Percentiles rank a stretch among this genome's conserved stretches.
These are phyloP conservation scores for Calocybe gangraenosa DNA, from an alignment of 768 basidiomycete species.

Conservation along the genomic window DNA sequence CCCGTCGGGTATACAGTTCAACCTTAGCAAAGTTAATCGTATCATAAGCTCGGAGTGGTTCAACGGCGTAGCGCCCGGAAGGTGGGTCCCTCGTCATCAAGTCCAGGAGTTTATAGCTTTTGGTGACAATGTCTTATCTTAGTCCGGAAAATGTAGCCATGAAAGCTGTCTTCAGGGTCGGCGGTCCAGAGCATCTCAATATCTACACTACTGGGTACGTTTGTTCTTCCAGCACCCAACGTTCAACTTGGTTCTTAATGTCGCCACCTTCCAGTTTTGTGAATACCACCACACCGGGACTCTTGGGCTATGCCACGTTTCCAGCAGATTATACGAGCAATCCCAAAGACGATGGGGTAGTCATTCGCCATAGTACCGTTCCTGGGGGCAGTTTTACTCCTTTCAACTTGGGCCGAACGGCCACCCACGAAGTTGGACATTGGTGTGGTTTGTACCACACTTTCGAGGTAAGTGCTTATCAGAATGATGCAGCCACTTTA, in stretches of 20 bases:
- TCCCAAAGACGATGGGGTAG: constrained; percentile 43
- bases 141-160: constrained; percentile 35
- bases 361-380: constrained; percentile 30
- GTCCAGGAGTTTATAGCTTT: background rate
- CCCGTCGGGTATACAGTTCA: constrained; percentile 33
- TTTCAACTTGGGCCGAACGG: constrained; percentile 41
- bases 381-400: constrained; percentile 35
- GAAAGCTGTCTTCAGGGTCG: constrained; percentile 37
- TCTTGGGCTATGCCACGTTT: constrained; percentile 49
- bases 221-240: background rate
- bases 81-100: constrained; percentile 14
- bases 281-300: constrained; percentile 22
- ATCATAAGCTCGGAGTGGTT: constrained; percentile 47
- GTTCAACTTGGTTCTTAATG: constrained; percentile 10
- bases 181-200: constrained; percentile 32
- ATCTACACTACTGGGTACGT: constrained; percentile 33
- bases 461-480: constrained; percentile 27
- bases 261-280: constrained; percentile 18
- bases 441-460: constrained; percentile 49
- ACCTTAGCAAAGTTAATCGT: constrained; percentile 35
- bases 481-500: background rate
- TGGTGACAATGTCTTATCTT: background rate
- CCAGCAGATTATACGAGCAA: constrained; percentile 32
- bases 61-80: constrained; percentile 33
- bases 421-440: constrained; percentile 48